phyloP scores from a whole-genome alignment of 225 moss, liverwort and hornwort genomes.

The Neckera pumila region DNA sequence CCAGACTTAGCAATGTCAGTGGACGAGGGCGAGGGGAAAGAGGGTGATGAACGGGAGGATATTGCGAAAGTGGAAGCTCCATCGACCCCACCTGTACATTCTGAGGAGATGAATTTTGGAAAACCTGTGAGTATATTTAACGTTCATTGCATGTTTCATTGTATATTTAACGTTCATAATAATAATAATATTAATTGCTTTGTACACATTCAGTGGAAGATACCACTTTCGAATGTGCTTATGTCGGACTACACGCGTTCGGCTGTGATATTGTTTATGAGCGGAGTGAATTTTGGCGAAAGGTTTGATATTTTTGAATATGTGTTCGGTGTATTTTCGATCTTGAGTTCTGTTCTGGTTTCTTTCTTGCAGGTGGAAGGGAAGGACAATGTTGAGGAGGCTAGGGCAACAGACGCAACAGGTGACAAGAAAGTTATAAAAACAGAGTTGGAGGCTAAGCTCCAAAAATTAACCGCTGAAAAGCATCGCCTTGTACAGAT shows the following conservation, averaged over 20 bases:
- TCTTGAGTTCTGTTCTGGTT: not conserved
- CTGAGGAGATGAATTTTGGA: slow-evolving; percentile 33
- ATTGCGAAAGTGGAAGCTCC: slow-evolving; percentile 40
- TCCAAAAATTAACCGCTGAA: slow-evolving; percentile 70
- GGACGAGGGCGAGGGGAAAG: slow-evolving; percentile 8
- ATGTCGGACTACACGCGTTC: not conserved
- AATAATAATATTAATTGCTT: not conserved
- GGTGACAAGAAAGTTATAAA: slow-evolving; percentile 34
- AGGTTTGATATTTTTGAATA: not conserved
- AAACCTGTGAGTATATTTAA: slow-evolving; percentile 24
- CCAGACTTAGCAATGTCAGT: not conserved
- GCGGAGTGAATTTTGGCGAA: not conserved
- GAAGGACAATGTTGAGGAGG: slow-evolving; percentile 7
- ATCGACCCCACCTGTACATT: slow-evolving; percentile 35
- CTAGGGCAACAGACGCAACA: slow-evolving; percentile 5
- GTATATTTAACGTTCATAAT: not conserved
- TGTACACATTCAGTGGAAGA: not conserved
- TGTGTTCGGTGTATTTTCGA: not conserved
- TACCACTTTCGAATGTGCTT: not conserved
- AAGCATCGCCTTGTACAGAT: slow-evolving; percentile 88
- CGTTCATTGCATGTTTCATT: not conserved
- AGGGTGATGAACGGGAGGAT: slow-evolving; percentile 24
- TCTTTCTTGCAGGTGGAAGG: slow-evolving; percentile 27
- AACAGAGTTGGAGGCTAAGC: slow-evolving; percentile 71
- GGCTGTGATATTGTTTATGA: not conserved